These are phyloP conservation scores for Ascochyta fabae DNA, from an alignment of 2,329 filamentous ascomycete species.

Conservation along the genomic window DNA sequence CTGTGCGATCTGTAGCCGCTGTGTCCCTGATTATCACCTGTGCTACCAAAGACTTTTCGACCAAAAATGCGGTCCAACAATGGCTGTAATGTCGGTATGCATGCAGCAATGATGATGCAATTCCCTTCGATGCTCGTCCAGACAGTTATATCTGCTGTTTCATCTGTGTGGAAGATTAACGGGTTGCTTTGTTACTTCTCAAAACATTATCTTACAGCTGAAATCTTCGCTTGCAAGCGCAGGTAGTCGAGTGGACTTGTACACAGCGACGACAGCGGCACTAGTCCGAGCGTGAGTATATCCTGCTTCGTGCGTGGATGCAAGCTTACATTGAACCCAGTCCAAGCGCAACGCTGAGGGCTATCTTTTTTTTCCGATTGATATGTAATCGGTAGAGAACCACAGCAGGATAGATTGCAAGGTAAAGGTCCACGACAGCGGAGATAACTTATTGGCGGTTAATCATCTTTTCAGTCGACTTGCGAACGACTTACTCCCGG, in stretches of 20 bases:
- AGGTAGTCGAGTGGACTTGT: constrained; percentile 39
- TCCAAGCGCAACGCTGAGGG: constrained; percentile 46
- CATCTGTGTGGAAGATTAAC: background rate
- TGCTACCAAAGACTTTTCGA: too few relatives aligned
- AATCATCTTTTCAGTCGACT: too few relatives aligned
- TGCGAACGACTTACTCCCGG: too few relatives aligned
- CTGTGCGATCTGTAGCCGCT: too few relatives aligned
- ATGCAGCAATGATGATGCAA: constrained; percentile 45
- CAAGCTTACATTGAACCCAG: background rate
- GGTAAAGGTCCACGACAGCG: constrained; percentile 49
- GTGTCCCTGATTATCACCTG: too few relatives aligned
- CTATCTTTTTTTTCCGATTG: constrained; percentile 52
- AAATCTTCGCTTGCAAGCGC: constrained; percentile 27
- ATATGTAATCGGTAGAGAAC: constrained; percentile 50
- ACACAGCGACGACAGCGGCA: constrained; percentile 40
- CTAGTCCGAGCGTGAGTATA: background rate
- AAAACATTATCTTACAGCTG: constrained; percentile 36
- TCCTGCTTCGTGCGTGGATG: too few relatives aligned
- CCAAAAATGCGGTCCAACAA: constrained; percentile 24
- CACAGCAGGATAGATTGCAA: constrained; percentile 52
- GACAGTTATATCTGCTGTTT: constrained; percentile 28
- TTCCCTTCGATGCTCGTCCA: constrained; percentile 53
- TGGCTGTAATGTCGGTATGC: constrained; percentile 46
- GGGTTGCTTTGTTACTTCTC: too few relatives aligned
- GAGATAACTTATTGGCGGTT: background rate